phyloP scores from a whole-genome alignment of 768 basidiomycete species.

The Galerina sulciceps region DNA sequence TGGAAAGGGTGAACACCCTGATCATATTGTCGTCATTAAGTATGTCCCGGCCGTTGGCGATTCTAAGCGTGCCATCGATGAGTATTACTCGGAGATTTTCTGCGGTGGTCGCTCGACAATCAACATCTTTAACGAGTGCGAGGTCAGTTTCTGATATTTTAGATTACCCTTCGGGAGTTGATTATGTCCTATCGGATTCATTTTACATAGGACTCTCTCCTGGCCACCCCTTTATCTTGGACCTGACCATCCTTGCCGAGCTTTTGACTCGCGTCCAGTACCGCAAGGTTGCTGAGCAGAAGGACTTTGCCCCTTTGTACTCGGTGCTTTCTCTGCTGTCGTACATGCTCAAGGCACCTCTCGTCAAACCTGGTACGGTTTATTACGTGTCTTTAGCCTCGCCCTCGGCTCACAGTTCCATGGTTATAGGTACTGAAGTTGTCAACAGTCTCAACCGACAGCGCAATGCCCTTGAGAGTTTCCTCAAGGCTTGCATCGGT shows the following conservation, averaged over 20 bases:
- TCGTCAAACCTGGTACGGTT: conserved; percentile 82
- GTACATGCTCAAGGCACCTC: conserved; percentile 97
- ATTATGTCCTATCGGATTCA: background rate
- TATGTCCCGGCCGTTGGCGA: conserved; percentile 97
- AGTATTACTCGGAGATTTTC: conserved; percentile 98
- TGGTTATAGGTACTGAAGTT: conserved; percentile 71
- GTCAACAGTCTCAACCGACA: conserved; percentile 96
- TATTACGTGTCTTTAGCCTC: background rate
- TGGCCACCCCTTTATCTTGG: conserved; percentile 97
- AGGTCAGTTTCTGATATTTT: conserved; percentile 48
- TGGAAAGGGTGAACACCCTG: conserved; percentile 95
- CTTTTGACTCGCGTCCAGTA: conserved; percentile 92
- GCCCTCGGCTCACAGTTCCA: background rate
- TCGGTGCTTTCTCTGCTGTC: conserved; percentile 89
- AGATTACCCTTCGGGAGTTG: background rate
- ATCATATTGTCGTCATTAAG: conserved; percentile 97
- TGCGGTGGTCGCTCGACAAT: conserved; percentile 94
- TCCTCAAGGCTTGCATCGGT: conserved; percentile 94
- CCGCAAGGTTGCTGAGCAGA: conserved; percentile 55
- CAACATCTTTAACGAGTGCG: conserved; percentile 98
- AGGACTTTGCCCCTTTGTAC: conserved; percentile 85
- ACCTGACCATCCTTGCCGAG: conserved; percentile 91
- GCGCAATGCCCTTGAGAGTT: conserved; percentile 90
- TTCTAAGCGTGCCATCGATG: conserved; percentile 98
- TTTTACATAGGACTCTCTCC: conserved; percentile 76